phyloP scores from a whole-genome alignment of 345 rosid genomes.

The Salix dunnii region DNA sequence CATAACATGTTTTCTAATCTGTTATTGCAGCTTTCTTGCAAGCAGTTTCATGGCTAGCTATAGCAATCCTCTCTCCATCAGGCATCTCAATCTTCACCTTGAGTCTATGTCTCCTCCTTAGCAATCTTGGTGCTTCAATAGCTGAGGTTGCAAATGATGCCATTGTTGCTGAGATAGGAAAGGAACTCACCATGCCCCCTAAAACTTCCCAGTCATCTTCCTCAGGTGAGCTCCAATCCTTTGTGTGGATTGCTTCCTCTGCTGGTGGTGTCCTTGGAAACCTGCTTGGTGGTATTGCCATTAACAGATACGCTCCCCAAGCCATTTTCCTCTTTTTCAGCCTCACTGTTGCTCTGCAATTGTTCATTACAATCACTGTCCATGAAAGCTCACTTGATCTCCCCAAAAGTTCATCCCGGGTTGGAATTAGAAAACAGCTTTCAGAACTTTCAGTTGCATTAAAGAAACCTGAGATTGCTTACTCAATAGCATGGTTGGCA shows the following conservation, averaged over 20 bases:
- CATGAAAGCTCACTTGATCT: constrained; percentile 63
- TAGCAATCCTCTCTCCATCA: constrained; percentile 57
- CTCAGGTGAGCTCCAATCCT: constrained; percentile 70
- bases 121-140: constrained; percentile 86
- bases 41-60: constrained; percentile 75
- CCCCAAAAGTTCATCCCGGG: constrained; percentile 42
- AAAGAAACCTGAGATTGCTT: constrained; percentile 57
- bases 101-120: constrained; percentile 59
- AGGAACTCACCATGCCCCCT: constrained; percentile 29
- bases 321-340: constrained; percentile 59
- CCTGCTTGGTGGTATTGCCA: constrained; percentile 66
- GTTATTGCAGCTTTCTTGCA: constrained; percentile 70
- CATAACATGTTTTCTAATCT: background rate
- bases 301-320: constrained; percentile 43
- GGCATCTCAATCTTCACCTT: constrained; percentile 50
- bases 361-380: constrained; percentile 50
- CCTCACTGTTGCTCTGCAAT: constrained; percentile 47
- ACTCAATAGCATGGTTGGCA: constrained; percentile 69
- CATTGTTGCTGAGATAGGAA: constrained; percentile 73
- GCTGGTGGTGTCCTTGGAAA: constrained; percentile 87
- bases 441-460: constrained; percentile 53
- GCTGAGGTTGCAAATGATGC: constrained; percentile 96
- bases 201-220: constrained; percentile 38
- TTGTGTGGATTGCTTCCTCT: constrained; percentile 78
- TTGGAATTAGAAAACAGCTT: constrained; percentile 59